phyloP scores from a whole-genome alignment of 208 protist species.

The Jaenimonas drosophilae region DNA sequence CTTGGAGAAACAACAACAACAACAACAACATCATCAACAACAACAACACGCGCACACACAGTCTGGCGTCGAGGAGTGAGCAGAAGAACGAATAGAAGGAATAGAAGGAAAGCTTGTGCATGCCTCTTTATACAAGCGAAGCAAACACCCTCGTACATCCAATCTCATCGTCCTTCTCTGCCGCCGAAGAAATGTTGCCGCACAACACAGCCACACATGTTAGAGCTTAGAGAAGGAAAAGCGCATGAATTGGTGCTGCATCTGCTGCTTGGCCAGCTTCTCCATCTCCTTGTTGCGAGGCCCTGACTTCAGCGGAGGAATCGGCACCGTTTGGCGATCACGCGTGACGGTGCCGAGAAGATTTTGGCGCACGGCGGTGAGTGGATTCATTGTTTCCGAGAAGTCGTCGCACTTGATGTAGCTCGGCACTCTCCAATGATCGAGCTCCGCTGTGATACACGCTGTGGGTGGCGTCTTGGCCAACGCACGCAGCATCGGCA shows the following conservation, averaged over 20 bases:
- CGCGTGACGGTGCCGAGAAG: slow-evolving; percentile 35
- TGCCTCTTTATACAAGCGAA: no score
- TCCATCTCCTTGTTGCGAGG: slow-evolving; percentile 1
- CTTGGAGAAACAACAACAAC: no score
- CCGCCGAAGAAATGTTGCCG: neutral
- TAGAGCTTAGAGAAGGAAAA: no score
- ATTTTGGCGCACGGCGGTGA: slow-evolving; percentile 32
- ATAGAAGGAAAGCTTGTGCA: no score
- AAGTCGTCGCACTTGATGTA: slow-evolving; percentile 79
- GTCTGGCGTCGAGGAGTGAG: no score
- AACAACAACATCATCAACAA: no score
- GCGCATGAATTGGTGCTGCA: neutral
- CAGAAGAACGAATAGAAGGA: no score
- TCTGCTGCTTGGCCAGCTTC: slow-evolving; percentile 1
- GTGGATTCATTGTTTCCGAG: slow-evolving; percentile 55
- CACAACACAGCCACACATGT: no score
- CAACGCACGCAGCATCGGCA: slow-evolving; percentile 58
- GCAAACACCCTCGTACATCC: no score
- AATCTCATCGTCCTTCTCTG: neutral
- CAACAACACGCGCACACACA: no score
- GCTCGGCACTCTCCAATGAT: slow-evolving; percentile 67
- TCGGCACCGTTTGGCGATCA: slow-evolving; percentile 19
- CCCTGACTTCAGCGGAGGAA: slow-evolving; percentile 24
- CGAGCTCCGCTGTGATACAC: slow-evolving; percentile 54
- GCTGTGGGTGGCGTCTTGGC: slow-evolving; percentile 18